phyloP scores from a whole-genome alignment of 2,329 filamentous ascomycete species.

The Pseudocercospora fuligena region DNA sequence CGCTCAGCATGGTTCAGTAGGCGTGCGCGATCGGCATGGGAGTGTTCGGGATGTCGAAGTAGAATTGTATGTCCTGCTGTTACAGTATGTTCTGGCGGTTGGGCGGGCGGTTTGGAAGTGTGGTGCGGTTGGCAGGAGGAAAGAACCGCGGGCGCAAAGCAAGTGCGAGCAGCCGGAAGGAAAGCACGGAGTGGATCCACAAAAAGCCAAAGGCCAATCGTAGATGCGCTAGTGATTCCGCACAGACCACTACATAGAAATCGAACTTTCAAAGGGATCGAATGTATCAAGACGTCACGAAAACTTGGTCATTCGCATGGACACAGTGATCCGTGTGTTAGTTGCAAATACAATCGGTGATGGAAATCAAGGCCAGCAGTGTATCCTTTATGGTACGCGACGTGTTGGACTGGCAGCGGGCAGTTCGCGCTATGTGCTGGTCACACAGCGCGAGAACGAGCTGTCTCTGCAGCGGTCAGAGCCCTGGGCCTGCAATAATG shows the following conservation, averaged over 20 bases:
- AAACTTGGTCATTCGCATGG: background rate
- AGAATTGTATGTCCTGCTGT: background rate
- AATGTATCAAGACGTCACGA: conserved; percentile 7
- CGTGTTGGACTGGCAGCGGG: background rate
- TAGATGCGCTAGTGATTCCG: too few species aligned
- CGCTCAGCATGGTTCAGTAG: background rate
- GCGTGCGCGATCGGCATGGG: background rate
- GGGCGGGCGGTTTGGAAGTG: background rate
- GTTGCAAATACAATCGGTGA: background rate
- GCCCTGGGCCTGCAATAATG: too few species aligned
- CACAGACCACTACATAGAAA: too few species aligned
- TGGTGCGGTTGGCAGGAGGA: background rate
- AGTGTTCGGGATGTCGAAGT: background rate
- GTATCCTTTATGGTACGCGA: background rate
- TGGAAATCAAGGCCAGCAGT: background rate
- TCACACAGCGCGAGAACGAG: conserved; percentile 17
- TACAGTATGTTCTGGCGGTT: background rate
- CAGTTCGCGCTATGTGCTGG: background rate
- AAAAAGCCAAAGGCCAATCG: too few species aligned
- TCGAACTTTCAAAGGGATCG: background rate
- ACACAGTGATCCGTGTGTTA: background rate
- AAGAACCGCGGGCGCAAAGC: background rate
- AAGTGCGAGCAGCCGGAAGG: background rate
- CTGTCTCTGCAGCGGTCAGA: conserved; percentile 14
- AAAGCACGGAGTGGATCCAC: background rate